A percentile compares a stretch with the other conserved stretches of the same genome.
phyloP scores from a whole-genome alignment of 768 basidiomycete genomes.

The Cyclocybe aegerita region DNA sequence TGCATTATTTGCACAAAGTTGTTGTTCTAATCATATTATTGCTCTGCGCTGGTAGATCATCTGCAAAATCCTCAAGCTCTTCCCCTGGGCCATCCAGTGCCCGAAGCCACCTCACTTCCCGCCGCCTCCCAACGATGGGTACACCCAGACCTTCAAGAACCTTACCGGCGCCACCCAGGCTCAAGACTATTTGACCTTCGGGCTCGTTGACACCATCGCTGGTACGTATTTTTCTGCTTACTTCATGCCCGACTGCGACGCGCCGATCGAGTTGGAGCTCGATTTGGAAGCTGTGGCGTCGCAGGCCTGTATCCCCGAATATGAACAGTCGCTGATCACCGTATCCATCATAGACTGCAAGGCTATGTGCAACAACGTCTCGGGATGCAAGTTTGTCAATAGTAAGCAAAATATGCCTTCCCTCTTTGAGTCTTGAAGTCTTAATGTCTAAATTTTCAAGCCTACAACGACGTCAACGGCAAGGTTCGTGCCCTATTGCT shows the following conservation, averaged over 20 bases:
- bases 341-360: constrained; percentile 33
- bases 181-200: constrained; percentile 40
- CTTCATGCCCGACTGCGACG: too few species aligned
- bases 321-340: background rate
- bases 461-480: constrained; percentile 46
- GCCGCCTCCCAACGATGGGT: constrained; percentile 27
- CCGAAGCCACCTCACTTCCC: constrained; percentile 21
- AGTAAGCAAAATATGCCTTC: constrained; percentile 26
- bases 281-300: too few species aligned
- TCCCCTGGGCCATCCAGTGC: constrained; percentile 39
- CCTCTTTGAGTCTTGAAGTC: background rate
- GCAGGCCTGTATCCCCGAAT: background rate
- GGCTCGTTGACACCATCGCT: constrained; percentile 41
- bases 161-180: constrained; percentile 43
- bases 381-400: constrained; percentile 42
- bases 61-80: constrained; percentile 35
- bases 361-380: constrained; percentile 42
- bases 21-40: constrained; percentile 2
- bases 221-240: constrained; percentile 24
- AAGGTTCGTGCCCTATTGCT: constrained; percentile 25
- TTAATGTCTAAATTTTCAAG: constrained; percentile 17
- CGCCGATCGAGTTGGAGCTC: too few species aligned
- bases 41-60: constrained; percentile 25
- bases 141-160: constrained; percentile 38
- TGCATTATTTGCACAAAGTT: background rate